phyloP scores from a whole-genome alignment of 306 rosid species.

The Trifolium repens region DNA sequence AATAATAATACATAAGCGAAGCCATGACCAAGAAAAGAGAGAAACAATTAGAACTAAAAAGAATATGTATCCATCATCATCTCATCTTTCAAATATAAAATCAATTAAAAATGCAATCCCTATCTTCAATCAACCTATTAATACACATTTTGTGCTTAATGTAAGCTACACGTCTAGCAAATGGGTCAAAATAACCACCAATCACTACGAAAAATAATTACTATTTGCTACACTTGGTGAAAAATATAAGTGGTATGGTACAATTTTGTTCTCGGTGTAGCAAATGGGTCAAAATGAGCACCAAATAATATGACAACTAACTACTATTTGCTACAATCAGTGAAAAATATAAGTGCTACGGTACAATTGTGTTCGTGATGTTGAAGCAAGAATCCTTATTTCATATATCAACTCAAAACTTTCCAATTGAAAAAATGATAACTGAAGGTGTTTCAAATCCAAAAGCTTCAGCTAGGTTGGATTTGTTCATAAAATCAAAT shows the following conservation, averaged over 20 bases:
- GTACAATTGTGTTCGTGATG: not conserved
- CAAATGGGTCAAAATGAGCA: not conserved
- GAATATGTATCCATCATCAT: constrained; percentile 15
- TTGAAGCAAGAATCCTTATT: constrained; percentile 23
- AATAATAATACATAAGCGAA: constrained; percentile 38
- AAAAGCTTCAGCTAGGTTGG: constrained; percentile 23
- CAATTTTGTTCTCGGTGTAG: constrained; percentile 19
- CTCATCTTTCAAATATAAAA: constrained; percentile 34
- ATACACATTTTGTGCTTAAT: constrained; percentile 12
- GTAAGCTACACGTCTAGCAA: constrained; percentile 21
- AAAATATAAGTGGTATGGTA: not conserved
- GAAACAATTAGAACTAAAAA: constrained; percentile 10
- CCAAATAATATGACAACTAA: not conserved
- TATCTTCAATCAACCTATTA: constrained; percentile 18
- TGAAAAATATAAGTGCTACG: not conserved
- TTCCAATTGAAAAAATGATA: constrained; percentile 22
- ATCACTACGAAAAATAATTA: constrained; percentile 11
- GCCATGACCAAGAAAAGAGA: constrained; percentile 3
- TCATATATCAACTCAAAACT: not conserved
- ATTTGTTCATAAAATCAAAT: constrained; percentile 10
- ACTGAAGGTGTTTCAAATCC: not conserved
- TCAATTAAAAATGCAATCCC: not conserved
- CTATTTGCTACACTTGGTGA: constrained; percentile 1
- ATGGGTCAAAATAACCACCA: constrained; percentile 4
- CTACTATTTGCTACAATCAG: constrained; percentile 6